Evolutionary conservation across 2,329 filamentous ascomycete species (phyloP).

Genomic region (Chalara sp.): DNA sequence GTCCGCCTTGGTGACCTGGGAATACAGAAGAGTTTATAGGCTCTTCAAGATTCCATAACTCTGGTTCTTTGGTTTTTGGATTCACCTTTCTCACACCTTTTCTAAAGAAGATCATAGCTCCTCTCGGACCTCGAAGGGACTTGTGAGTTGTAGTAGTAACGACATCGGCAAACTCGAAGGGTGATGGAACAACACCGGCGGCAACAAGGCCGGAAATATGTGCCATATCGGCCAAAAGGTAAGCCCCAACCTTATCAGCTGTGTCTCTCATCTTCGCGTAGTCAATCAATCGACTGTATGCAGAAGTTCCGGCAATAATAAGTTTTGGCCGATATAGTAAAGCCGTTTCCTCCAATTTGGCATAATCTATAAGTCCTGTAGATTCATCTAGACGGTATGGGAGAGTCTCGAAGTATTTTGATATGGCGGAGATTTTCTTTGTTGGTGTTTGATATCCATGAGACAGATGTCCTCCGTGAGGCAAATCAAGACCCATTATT

Average conservation of each 20-base stretch:
- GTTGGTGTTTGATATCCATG: constrained; percentile 96
- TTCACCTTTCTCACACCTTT: constrained; percentile 81
- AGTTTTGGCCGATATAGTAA: constrained; percentile 90
- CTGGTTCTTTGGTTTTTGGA: constrained; percentile 78
- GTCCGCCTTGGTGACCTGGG: constrained; percentile 94
- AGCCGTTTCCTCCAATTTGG: constrained; percentile 80
- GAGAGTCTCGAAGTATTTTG: constrained; percentile 97
- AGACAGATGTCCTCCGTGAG: constrained; percentile 90
- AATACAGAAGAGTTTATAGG: constrained; percentile 97
- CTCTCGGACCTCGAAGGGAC: constrained; percentile 87
- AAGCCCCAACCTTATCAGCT: constrained; percentile 84
- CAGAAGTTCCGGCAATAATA: constrained; percentile 89
- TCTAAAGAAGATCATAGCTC: constrained; percentile 97
- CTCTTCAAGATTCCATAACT: constrained; percentile 81
- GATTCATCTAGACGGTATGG: constrained; percentile 87
- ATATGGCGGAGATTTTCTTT: constrained; percentile 95
- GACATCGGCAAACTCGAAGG: constrained; percentile 85
- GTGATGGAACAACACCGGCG: constrained; percentile 82
- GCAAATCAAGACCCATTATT: constrained; percentile 93
- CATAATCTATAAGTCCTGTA: constrained; percentile 93
- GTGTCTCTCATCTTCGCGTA: constrained; percentile 89
- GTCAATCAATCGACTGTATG: constrained; percentile 93
- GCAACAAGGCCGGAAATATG: constrained; percentile 94
- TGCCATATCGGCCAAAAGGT: constrained; percentile 92
- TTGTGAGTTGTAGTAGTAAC: constrained; percentile 99